Evolutionary conservation across 192 early-diverging fungal genomes (phyloP), one percentile per base, ranked within the genome.

Genomic region (Phlyctochytrium arcticum): DNA sequence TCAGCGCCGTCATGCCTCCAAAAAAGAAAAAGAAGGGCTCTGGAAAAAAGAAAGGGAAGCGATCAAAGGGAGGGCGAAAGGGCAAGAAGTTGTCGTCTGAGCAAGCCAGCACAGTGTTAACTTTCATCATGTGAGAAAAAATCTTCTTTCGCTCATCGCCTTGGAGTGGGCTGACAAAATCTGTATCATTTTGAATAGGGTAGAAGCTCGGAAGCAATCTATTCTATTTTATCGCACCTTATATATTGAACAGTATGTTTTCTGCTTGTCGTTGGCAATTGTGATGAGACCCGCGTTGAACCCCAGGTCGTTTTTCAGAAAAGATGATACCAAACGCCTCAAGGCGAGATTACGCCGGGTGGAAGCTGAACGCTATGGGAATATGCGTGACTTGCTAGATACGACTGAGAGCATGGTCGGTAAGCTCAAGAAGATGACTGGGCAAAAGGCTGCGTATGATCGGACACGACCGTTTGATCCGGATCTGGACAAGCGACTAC

Each of bases 361-460:
- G 15, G 36, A 61, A 46, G 30, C 44, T 6, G 59, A 61, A 24
- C 59, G 59, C n/a, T 61, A 61, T 48, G 47, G 59, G 15, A 24
- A 61, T 48, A 21, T 61, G 21, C 59, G 59, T 4, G 48, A 61
- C 4, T 29, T 61, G 7, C 6, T 61, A 17, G 59, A 61, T 46
- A 61, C 59, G 23, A 61, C 59, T n/a, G 59, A 47, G 3, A 46
- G 42, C 44, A 61, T 61, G 59, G 17, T 46, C 31, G 47, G 44
- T 0, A 61, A 61, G 30, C 39, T 61, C 7, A 46, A 61, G 1
- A 48, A 35, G 12, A 46, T 61, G 59, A 37, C 21, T 4, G 59
- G 59, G 19, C 21, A 44, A 21, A 42, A 42, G 46, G 10, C 33
- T 7, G 56, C 39, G 6, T 26, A 19, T 33, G 56, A 57, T 19